Evolutionary conservation across 2,329 filamentous ascomycete genomes (phyloP), one percentile per base, ranked within the genome.

Genomic region (Plenodomus lindquistii): DNA sequence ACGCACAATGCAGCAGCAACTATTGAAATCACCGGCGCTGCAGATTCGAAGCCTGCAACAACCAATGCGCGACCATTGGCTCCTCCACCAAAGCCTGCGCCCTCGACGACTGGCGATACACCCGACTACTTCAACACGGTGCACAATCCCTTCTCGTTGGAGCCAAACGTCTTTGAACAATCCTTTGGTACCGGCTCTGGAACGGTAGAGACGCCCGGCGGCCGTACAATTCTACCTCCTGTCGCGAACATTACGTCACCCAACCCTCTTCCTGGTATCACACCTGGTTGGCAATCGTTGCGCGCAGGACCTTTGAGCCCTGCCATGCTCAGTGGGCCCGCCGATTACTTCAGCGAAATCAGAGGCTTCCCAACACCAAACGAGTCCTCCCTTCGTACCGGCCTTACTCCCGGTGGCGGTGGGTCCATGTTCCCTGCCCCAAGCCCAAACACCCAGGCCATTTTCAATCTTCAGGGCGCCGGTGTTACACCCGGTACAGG

Each of bases 401-500:
- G 94, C 47, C 76, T 97, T 59, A 97, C 94, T 44, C 94, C 94
- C 40, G 94, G 94, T 52, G 93, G 93, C 59, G 91, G 92, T 70
- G 93, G 92, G 63, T 96, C 92, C 62, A 97, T 97, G 91, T 97
- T 97, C 78, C 91, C 93, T 47, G 89, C 88, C 45, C 88, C 91
- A 2, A 96, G 89, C 70, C 92, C 91, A 4, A 95, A 89, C 70
- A 89, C 90, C 0, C 87, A 91, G 76, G 88, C 88, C 42, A 76
- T 97, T 6, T 90, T 92, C 73, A 87, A 87, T 52, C 87, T 88
- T 59, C 85, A 89, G 57, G 89, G 84, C 67, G 89, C 89, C 57
- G 89, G 87, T 46, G 88, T 91, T 3, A 99, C 94, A 1, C 94
- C 94, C 8, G 87, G 87, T 53, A 96, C 93, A 0, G 77, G 96